Conservation (phyloP, 2,329 filamentous ascomycete species). For the Elsinoe perseae region DNA sequence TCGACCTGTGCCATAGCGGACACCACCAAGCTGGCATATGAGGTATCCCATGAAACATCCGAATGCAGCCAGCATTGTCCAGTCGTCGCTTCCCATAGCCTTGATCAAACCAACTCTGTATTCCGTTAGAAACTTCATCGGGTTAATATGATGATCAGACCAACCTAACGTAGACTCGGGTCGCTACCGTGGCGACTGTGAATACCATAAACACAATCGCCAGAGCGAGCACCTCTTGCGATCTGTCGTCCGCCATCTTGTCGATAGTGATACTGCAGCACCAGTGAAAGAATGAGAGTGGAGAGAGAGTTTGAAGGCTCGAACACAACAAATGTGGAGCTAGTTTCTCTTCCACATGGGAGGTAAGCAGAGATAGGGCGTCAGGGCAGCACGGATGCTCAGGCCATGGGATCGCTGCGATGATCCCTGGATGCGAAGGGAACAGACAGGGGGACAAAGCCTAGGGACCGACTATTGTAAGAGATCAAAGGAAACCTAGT, state of each 20-base stretch:
- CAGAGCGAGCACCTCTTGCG: slow-evolving; percentile 1
- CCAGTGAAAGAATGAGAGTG: background rate
- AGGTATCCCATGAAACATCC: slow-evolving; percentile 36
- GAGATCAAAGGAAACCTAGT: background rate
- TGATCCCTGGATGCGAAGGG: background rate
- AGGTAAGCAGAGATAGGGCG: background rate
- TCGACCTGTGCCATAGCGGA: slow-evolving; percentile 34
- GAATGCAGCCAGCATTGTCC: slow-evolving; percentile 34
- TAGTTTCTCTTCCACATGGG: background rate
- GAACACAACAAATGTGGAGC: background rate
- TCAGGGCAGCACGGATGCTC: slow-evolving; percentile 8
- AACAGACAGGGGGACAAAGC: background rate
- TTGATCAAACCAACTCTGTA: slow-evolving; percentile 29
- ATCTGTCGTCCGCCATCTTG: slow-evolving; percentile 10
- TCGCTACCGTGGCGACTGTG: slow-evolving; percentile 10
- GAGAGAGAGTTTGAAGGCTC: background rate
- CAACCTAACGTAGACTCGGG: slow-evolving; percentile 18
- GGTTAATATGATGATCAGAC: background rate
- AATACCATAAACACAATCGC: slow-evolving; percentile 6
- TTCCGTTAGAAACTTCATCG: background rate
- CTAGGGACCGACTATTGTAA: slow-evolving; percentile 6
- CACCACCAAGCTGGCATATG: slow-evolving; percentile 33
- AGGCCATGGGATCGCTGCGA: slow-evolving; percentile 7
- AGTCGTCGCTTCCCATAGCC: slow-evolving; percentile 37
- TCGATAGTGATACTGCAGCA: background rate